phyloP scores from a whole-genome alignment of 441 rosid species.

The Manihot esculenta region DNA sequence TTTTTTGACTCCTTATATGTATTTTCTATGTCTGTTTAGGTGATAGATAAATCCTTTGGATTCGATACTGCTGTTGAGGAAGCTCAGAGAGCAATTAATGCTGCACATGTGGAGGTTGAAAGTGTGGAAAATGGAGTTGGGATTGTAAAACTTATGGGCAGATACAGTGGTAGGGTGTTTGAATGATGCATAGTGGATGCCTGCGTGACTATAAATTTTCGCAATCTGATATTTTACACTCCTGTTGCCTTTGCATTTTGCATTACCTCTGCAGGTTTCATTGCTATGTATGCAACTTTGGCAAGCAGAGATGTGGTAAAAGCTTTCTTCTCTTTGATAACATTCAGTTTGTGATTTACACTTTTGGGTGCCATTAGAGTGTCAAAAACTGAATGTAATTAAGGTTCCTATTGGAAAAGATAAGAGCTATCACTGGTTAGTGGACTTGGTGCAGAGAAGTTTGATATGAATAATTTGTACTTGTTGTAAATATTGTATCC shows the following conservation, averaged over 20 bases:
- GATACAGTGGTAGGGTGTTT: constrained; percentile 61
- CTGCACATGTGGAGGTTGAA: constrained; percentile 62
- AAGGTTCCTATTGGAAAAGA: neutral
- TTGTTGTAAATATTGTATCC: neutral
- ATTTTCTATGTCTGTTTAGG: constrained; percentile 32
- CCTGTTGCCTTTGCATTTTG: constrained; percentile 4
- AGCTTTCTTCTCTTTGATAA: constrained; percentile 16
- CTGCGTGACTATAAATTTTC: neutral
- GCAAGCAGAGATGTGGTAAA: constrained; percentile 89
- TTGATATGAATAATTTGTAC: neutral
- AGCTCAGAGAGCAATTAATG: constrained; percentile 64
- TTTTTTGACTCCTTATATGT: neutral
- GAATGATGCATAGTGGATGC: constrained; percentile 8
- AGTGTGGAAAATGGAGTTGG: constrained; percentile 60
- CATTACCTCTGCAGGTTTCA: constrained; percentile 56
- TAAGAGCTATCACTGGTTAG: neutral
- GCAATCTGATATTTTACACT: neutral
- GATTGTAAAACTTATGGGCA: constrained; percentile 80
- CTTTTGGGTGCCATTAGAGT: constrained; percentile 1
- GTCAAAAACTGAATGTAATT: constrained; percentile 1
- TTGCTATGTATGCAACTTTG: constrained; percentile 79
- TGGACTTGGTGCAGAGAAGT: neutral
- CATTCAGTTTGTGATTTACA: constrained; percentile 7
- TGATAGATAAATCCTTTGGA: constrained; percentile 61
- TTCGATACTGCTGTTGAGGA: constrained; percentile 65